phyloP scores from a whole-genome alignment of 345 rosid genomes.

The Citrus hindsii region DNA sequence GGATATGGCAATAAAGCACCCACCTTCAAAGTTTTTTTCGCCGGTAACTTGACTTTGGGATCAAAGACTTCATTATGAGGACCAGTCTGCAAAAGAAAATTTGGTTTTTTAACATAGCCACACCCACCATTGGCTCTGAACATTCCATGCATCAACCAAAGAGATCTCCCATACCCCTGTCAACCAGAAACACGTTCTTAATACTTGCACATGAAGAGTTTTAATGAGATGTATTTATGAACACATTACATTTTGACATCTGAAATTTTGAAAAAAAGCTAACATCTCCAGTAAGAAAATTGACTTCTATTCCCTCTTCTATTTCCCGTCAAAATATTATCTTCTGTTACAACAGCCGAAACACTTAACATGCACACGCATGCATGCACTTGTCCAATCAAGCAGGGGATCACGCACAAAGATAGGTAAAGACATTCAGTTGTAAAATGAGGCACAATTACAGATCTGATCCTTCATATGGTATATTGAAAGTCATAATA shows the following conservation, averaged over 20 bases:
- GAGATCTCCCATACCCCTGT: conserved; percentile 81
- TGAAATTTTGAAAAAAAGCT: neutral
- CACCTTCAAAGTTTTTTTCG: conserved; percentile 68
- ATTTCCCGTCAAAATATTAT: neutral
- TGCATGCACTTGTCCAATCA: neutral
- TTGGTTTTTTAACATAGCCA: conserved; percentile 85
- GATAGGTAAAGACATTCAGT: neutral
- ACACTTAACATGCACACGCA: too few species aligned
- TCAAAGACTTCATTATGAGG: conserved; percentile 49
- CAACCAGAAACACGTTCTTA: conserved; percentile 11
- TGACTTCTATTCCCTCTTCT: neutral
- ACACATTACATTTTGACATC: neutral
- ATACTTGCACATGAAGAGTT: neutral
- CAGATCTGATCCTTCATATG: neutral
- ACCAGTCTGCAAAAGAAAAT: conserved; percentile 45
- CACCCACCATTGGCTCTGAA: conserved; percentile 90
- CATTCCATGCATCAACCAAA: conserved; percentile 96
- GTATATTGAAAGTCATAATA: neutral
- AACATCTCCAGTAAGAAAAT: neutral
- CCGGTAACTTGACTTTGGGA: conserved; percentile 47
- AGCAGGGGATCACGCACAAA: neutral
- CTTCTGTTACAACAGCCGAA: neutral
- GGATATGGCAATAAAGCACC: conserved; percentile 10
- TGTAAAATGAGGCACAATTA: neutral
- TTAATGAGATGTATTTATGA: neutral